Conservation (phyloP, 73 alveolate genomes). For the Stentor roeselii region DNA sequence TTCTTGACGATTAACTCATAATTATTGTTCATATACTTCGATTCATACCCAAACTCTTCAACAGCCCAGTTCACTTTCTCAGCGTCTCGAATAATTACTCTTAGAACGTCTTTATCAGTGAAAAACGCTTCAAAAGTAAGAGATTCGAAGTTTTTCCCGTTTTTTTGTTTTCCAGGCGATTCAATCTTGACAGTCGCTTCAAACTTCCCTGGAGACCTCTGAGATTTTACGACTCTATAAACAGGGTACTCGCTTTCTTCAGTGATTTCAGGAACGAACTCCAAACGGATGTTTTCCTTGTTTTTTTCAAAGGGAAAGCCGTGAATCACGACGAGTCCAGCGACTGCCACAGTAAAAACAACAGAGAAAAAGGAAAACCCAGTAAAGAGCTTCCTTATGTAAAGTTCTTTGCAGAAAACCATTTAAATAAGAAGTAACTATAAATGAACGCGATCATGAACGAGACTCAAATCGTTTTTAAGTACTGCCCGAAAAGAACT, state of each 20-base stretch:
- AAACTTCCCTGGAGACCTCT: not conserved
- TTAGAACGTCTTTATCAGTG: not conserved
- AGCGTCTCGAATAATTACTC: not conserved
- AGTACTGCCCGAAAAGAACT: not conserved
- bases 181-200: not conserved
- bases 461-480: not conserved
- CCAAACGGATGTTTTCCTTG: not conserved
- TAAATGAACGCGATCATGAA: not conserved
- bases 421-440: too few relatives aligned
- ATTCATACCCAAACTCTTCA: not conserved
- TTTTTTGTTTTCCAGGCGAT: not conserved
- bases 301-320: too few relatives aligned
- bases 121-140: not conserved
- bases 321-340: not conserved
- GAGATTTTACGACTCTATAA: not conserved
- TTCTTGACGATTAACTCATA: not conserved
- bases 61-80: not conserved
- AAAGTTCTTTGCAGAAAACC: not conserved
- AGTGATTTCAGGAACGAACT: not conserved
- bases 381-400: not conserved
- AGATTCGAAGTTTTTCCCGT: not conserved
- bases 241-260: not conserved
- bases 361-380: not conserved
- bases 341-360: not conserved
- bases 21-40: not conserved